Conservation (phyloP, 2,329 filamentous ascomycete genomes). For the Cladosporium sp. region DNA sequence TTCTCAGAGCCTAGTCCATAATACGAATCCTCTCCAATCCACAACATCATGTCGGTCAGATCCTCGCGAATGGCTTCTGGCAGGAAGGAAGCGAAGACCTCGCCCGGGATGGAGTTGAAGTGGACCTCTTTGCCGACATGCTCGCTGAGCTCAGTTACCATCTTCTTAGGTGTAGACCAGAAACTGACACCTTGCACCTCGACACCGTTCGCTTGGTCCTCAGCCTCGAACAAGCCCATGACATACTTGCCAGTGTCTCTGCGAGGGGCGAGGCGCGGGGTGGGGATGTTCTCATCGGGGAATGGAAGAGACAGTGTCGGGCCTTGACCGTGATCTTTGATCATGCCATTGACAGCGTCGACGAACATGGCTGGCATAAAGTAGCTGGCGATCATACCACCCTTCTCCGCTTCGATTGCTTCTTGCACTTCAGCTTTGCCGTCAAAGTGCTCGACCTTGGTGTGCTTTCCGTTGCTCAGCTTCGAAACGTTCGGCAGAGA, state of each 20-base stretch:
- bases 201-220: conserved; percentile 22
- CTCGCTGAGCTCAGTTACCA: conserved; percentile 21
- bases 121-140: conserved; percentile 22
- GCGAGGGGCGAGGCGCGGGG: conserved; percentile 25
- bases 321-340: conserved; percentile 19
- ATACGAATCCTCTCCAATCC: conserved; percentile 25
- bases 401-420: conserved; percentile 28
- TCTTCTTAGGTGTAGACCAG: conserved; percentile 28
- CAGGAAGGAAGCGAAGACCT: conserved; percentile 23
- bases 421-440: conserved; percentile 34
- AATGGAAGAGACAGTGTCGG: conserved; percentile 23
- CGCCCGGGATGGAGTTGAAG: conserved; percentile 23
- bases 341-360: conserved; percentile 15
- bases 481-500: conserved; percentile 27
- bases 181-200: conserved; percentile 22
- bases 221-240: conserved; percentile 26
- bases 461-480: conserved; percentile 28
- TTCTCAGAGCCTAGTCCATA: conserved; percentile 26
- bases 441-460: conserved; percentile 36
- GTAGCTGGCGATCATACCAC: conserved; percentile 22
- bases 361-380: conserved; percentile 27
- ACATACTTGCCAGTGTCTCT: conserved; percentile 29
- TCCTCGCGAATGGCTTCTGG: conserved; percentile 24
- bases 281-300: conserved; percentile 20
- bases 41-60: conserved; percentile 27